Percentiles rank a stretch among this genome's conserved stretches.
These are phyloP conservation scores for Schizochytrium sp. DNA, from an alignment of 108 stramenopile species.

Conservation along the genomic window DNA sequence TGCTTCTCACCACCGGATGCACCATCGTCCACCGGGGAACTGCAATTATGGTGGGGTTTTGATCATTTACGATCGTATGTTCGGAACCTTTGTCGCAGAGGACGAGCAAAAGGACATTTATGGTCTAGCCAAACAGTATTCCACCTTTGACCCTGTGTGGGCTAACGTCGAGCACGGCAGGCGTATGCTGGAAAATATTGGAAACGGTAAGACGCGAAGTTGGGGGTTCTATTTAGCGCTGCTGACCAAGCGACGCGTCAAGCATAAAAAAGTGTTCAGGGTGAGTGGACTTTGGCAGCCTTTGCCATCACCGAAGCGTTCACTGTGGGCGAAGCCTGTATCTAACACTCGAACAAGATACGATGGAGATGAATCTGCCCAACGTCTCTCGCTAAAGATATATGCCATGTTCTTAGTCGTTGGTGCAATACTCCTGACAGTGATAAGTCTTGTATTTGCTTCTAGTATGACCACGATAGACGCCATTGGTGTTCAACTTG, in stretches of 20 bases:
- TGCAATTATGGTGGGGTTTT: slow-evolving; percentile 70
- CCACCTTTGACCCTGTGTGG: slow-evolving; percentile 63
- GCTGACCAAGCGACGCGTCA: slow-evolving; percentile 43
- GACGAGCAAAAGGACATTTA: slow-evolving; percentile 57
- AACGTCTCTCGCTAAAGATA: not conserved
- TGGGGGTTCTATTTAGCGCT: slow-evolving; percentile 34
- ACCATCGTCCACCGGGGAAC: slow-evolving; percentile 65
- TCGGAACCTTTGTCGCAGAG: slow-evolving; percentile 64
- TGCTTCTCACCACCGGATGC: slow-evolving; percentile 70
- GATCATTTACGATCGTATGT: slow-evolving; percentile 69
- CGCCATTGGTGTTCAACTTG: not conserved
- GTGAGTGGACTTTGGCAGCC: not conserved
- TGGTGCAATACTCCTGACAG: slow-evolving; percentile 4
- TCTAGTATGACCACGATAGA: not conserved
- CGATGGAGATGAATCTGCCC: not conserved
- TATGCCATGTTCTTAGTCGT: not conserved
- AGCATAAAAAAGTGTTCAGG: not conserved
- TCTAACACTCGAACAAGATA: not conserved
- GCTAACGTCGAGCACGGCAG: slow-evolving; percentile 60
- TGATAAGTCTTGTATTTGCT: not conserved
- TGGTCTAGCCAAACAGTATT: slow-evolving; percentile 62
- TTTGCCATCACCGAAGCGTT: not conserved
- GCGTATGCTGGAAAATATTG: slow-evolving; percentile 29
- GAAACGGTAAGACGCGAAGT: not conserved
- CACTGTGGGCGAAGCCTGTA: not conserved